Base-by-base conservation (phyloP, 2,329 filamentous ascomycete genomes). In the Cladosporium oxysporum region DNA sequence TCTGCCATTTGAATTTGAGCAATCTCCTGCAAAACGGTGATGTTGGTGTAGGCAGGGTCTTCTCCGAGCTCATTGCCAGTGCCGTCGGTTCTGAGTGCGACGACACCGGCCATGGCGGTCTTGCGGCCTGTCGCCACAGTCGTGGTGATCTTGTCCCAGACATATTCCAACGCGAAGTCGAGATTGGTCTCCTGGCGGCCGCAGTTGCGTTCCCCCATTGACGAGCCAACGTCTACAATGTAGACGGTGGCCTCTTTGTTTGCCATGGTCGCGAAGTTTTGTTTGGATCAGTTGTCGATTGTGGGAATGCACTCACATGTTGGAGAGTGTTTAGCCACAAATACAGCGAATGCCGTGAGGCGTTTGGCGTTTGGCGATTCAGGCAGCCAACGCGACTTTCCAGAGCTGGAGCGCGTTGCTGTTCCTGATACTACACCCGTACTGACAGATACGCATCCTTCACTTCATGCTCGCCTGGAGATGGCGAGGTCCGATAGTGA, bases 241-340 rank as follows among this genome's bases (percentile, higher is more conserved):
- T 95, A 99, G 52, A 98, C 87, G 0, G 90, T 95, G 10, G 93
- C 92, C 81, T 98, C 92, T 78, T 99, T 99, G 69, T 91, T 89
- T 12, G 93, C 90, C 94, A 98, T 98, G 62, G 7, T 31, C 28
- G 29, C 5, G 31, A 33, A 7, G 7, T 14, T 29, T 21, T 18
- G 5, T 55, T 14, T 10, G 41, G 28, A 55, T 58, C 33, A 18
- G 31, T 58, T 41, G 31, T 26, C 21, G 5, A 21, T 21, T 41
- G 23, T n/a, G 33, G 21, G 28, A 16, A 21, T 10, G 23, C 37
- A 4, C 33, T 37, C n/a, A 58, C 55, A 58, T 58, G 55, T 23
- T 33, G 31, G 11, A n/a, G 8, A 21, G 18, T 55, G 28, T n/a
- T 53, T 29, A 33, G 28, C 26, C 28, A 55, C 52, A 33, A 55